Conservation (phyloP, 495 filamentous ascomycete genomes). For the Trichoderma gamsii region DNA sequence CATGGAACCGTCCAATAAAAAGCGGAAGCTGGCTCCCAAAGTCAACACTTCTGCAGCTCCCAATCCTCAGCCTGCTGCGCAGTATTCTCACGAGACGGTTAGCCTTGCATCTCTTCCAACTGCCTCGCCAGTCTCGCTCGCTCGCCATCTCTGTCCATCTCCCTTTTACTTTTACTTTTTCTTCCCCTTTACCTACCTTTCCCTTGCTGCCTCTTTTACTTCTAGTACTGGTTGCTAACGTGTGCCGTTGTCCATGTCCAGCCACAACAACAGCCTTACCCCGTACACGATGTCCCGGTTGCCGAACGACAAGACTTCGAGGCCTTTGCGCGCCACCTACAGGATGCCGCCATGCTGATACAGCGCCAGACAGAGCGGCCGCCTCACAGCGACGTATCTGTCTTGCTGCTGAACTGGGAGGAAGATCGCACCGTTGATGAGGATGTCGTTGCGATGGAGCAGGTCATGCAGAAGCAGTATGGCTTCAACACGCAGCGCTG, state of each 20-base stretch:
- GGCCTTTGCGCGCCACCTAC: conserved; percentile 51
- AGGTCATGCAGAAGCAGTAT: conserved; percentile 47
- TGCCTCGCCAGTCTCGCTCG: neutral
- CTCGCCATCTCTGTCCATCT: neutral
- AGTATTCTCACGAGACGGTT: conserved; percentile 14
- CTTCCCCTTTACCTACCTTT: neutral
- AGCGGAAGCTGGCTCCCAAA: conserved; percentile 35
- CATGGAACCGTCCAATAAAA: conserved; percentile 33
- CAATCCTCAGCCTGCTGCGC: conserved; percentile 10
- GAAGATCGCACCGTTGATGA: conserved; percentile 45
- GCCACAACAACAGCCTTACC: conserved; percentile 8
- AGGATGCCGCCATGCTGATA: conserved; percentile 52
- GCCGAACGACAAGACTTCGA: conserved; percentile 50
- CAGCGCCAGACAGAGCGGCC: conserved; percentile 47
- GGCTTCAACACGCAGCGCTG: conserved; percentile 48
- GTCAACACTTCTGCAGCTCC: conserved; percentile 23
- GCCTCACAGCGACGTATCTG: conserved; percentile 45
- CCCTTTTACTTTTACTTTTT: neutral
- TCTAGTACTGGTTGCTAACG: neutral
- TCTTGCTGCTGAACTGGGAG: conserved; percentile 50
- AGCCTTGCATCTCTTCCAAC: conserved; percentile 9
- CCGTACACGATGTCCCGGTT: conserved; percentile 21
- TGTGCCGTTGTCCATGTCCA: neutral
- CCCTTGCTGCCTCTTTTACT: neutral
- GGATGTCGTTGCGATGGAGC: conserved; percentile 42